Evolutionary conservation across 257 asterid genomes (phyloP).

Genomic region (Gentiana macrophylla): DNA sequence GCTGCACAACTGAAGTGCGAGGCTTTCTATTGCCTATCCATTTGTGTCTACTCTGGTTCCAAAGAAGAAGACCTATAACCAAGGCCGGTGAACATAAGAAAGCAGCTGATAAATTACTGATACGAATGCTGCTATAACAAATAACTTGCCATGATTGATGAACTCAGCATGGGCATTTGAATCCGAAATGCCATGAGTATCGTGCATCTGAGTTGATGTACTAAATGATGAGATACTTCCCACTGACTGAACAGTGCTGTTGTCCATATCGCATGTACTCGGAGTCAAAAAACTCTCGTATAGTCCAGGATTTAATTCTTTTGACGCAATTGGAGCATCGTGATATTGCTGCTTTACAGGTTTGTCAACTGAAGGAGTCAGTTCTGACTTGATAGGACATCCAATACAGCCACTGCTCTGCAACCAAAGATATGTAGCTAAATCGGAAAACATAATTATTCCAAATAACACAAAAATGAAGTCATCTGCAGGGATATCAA

Average conservation of each 20-base stretch:
- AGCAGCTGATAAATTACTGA: not conserved
- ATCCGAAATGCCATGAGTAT: slow-evolving; percentile 36
- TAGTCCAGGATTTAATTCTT: slow-evolving; percentile 20
- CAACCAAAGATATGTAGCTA: slow-evolving; percentile 26
- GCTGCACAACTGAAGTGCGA: slow-evolving; percentile 20
- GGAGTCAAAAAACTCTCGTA: slow-evolving; percentile 65
- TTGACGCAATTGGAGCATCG: slow-evolving; percentile 16
- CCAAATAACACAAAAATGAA: not conserved
- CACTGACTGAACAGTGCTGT: slow-evolving; percentile 39
- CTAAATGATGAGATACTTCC: slow-evolving; percentile 56
- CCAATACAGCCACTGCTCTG: slow-evolving; percentile 98
- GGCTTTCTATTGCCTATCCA: slow-evolving; percentile 54
- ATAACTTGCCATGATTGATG: slow-evolving; percentile 58
- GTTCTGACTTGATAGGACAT: slow-evolving; percentile 36
- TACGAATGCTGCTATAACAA: not conserved
- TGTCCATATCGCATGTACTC: slow-evolving; percentile 52
- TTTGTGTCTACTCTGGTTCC: slow-evolving; percentile 68
- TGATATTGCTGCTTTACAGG: slow-evolving; percentile 28
- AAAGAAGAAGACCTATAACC: slow-evolving; percentile 50
- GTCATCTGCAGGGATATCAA: not conserved
- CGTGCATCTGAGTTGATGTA: slow-evolving; percentile 41
- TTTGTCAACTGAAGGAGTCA: slow-evolving; percentile 32
- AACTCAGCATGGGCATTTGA: slow-evolving; percentile 48
- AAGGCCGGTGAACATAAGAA: slow-evolving; percentile 1
- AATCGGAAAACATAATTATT: slow-evolving; percentile 23